A percentile compares a stretch with the other conserved stretches of the same genome.
Conservation (phyloP, 164 flowering plant genomes). For the Stephania japonica region DNA sequence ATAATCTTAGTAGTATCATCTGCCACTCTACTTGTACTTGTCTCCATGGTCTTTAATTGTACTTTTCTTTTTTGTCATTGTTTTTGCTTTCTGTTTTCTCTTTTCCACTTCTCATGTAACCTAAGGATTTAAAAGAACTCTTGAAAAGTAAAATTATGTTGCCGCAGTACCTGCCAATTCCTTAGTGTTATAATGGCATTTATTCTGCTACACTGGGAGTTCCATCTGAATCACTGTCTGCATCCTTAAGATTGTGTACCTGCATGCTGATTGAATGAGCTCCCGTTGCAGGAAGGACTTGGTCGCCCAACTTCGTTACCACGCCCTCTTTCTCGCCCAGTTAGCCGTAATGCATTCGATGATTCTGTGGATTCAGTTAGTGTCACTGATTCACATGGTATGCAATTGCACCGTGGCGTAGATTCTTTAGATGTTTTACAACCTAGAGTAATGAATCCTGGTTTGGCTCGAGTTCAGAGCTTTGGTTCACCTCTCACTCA, state of each 20-base stretch:
- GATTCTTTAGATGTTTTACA: constrained; percentile 34
- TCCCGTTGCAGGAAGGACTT: constrained; percentile 62
- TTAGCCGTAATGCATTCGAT: constrained; percentile 45
- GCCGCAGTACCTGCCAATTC: neutral
- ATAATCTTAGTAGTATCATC: neutral
- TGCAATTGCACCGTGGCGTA: constrained; percentile 26
- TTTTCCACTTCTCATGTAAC: neutral
- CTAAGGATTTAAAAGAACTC: too few species aligned
- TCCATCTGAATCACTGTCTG: neutral
- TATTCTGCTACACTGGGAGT: neutral
- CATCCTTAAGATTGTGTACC: neutral
- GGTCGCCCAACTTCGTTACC: constrained; percentile 36
- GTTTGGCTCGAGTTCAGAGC: constrained; percentile 36
- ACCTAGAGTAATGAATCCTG: constrained; percentile 26
- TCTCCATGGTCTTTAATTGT: neutral
- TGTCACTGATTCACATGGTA: constrained; percentile 21
- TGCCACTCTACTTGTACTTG: neutral
- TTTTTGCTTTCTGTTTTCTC: neutral
- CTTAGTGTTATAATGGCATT: neutral
- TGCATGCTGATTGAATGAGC: neutral
- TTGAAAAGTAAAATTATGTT: too few species aligned
- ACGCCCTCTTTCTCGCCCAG: constrained; percentile 43
- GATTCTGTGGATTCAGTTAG: constrained; percentile 27
- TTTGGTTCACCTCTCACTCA: constrained; percentile 33
- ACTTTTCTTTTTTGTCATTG: neutral